Evolutionary conservation across 139 green algal species (phyloP), one percentile per base, ranked within the genome.

Genomic region (Chlamydomonas schloesseri): DNA sequence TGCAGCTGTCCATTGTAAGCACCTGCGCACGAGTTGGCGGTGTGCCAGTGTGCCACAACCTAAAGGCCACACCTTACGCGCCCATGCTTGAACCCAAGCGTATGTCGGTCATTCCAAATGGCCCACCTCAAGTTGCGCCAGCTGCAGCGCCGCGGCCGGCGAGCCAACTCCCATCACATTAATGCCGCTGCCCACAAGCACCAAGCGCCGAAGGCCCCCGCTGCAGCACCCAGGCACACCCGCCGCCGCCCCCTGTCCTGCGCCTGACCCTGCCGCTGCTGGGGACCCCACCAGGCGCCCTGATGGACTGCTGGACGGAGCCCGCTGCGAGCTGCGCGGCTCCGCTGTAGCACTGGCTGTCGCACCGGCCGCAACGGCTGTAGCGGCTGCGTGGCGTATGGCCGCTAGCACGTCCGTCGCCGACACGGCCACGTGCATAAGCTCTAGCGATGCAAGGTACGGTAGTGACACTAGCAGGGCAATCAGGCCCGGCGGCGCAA

Each of bases 381-480:
- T 31, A 20, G 33, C 33, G 11, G 58, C 53, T 14, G 75, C 55
- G 24, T 3, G 14, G 18, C 73, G 73, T 50, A 80, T 33, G 21
- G 75, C 75, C 4, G 58, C 76, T 37, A 83, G 76, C 8, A 83
- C 37, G 10, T 83, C 60, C 13, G 60, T 37, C 20, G 62, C 76
- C 2, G 76, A 73, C 15, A 62, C 65, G 15, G 76, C 28, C 24
- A 73, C 28, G 76, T 83, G 46, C 60, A 50, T 21, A 21, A 83
- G 76, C 76, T 83, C 60, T 37, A 83, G 76, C 60, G 76, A 73
- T 9, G 76, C 33, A 13, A 83, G 76, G 37, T 10, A 31, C 23
- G 34, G 34, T 36, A 83, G 62, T 3, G 28, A 8, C 34, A 36
- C 21, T 2, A 83, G 60, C n/a, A 83, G 76, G 9, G 37, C 21